Evolutionary conservation across 306 rosid species (phyloP).

Genomic region (Malus sieversii): DNA sequence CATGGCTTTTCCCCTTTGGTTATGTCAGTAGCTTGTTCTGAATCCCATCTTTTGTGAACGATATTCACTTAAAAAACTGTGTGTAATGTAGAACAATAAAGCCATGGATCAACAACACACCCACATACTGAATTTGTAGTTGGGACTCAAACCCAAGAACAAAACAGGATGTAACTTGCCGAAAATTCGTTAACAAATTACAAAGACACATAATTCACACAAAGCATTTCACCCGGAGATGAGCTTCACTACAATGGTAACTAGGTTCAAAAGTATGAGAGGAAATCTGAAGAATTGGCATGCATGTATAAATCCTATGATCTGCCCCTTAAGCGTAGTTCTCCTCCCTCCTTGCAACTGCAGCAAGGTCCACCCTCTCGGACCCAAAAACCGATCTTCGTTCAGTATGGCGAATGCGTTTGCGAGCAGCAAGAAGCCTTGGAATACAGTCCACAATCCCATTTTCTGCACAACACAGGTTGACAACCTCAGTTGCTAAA

Average conservation of each 20-base stretch:
- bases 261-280: conserved; percentile 50
- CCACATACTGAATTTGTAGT: not conserved
- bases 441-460: conserved; percentile 66
- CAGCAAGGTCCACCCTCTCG: conserved; percentile 71
- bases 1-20: too few species aligned
- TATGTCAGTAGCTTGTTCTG: too few species aligned
- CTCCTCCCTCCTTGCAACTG: conserved; percentile 47
- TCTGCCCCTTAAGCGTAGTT: conserved; percentile 57
- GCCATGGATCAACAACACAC: not conserved
- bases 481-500: not conserved
- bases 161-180: not conserved
- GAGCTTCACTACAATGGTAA: conserved; percentile 44
- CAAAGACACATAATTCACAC: not conserved
- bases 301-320: conserved; percentile 59
- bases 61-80: not conserved
- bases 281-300: conserved; percentile 72
- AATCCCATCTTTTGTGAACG: too few species aligned
- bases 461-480: conserved; percentile 28
- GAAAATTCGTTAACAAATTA: not conserved
- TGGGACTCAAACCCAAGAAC: not conserved
- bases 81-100: not conserved
- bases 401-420: conserved; percentile 78
- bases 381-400: conserved; percentile 79
- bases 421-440: conserved; percentile 62
- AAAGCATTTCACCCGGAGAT: conserved; percentile 40